phyloP scores from a whole-genome alignment of 1,284 basidiomycete species.

The Irpex lacteus region DNA sequence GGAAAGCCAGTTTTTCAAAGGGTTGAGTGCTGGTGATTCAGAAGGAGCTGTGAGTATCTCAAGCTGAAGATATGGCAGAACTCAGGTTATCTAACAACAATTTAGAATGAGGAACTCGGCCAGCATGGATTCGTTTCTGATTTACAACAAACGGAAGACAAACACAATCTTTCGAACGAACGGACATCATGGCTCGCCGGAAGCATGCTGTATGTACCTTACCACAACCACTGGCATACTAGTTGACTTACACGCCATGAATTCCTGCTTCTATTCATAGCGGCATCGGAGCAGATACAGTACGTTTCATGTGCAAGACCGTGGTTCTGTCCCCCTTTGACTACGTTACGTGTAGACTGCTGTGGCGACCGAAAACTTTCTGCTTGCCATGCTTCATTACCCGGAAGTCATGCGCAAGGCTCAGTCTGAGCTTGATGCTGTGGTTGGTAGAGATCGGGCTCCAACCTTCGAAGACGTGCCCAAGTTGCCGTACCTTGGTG shows the following conservation, averaged over 20 bases:
- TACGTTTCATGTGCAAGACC: neutral
- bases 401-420: constrained; percentile 4
- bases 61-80: neutral
- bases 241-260: too few relatives aligned
- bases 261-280: neutral
- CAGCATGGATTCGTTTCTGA: neutral
- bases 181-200: neutral
- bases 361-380: neutral
- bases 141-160: neutral
- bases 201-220: neutral
- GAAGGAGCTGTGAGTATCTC: neutral
- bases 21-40: neutral
- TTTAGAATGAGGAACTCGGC: neutral
- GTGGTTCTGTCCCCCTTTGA: neutral
- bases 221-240: too few relatives aligned
- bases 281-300: neutral
- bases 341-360: neutral
- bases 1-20: constrained; percentile 8
- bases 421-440: constrained; percentile 4
- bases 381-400: constrained; percentile 3
- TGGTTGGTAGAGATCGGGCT: neutral
- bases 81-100: neutral
- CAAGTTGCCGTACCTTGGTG: constrained; percentile 2
- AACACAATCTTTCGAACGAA: neutral
- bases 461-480: constrained; percentile 2